A percentile compares a stretch with the other conserved stretches of the same genome.
phyloP scores from a whole-genome alignment of 2,329 filamentous ascomycete species.

The Aschersonia sp. region DNA sequence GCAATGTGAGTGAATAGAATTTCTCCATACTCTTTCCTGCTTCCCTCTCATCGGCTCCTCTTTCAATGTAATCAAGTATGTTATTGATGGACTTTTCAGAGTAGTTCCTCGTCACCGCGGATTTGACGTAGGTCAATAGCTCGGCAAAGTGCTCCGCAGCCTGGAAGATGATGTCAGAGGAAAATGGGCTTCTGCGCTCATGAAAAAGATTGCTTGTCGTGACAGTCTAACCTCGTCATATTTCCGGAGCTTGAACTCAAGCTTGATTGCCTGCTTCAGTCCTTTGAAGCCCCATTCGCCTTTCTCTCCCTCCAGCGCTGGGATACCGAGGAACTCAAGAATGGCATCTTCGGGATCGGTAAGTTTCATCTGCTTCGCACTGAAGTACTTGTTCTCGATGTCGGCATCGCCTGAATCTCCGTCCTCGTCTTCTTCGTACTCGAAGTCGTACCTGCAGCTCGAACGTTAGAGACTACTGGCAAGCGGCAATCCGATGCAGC shows the following conservation, averaged over 20 bases:
- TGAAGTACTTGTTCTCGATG: conserved; percentile 99
- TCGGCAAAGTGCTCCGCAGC: conserved; percentile 87
- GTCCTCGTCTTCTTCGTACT: conserved; percentile 88
- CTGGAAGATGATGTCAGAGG: conserved; percentile 25
- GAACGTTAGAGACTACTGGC: conserved; percentile 4
- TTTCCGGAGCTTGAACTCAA: conserved; percentile 83
- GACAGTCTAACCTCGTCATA: conserved; percentile 55
- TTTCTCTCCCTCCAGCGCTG: conserved; percentile 74
- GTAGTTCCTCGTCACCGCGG: conserved; percentile 92
- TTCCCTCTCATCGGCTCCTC: conserved; percentile 57
- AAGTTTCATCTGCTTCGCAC: conserved; percentile 90
- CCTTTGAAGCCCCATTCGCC: conserved; percentile 99
- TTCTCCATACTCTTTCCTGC: conserved; percentile 74
- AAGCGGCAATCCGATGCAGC: neutral
- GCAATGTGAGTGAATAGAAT: conserved; percentile 86
- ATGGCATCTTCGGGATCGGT: conserved; percentile 81
- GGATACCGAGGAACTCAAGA: conserved; percentile 82
- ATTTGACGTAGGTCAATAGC: conserved; percentile 94
- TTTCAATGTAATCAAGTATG: conserved; percentile 96
- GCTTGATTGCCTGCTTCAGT: conserved; percentile 93
- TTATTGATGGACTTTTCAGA: conserved; percentile 99
- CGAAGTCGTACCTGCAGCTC: conserved; percentile 65
- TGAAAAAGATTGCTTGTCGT: too few species aligned
- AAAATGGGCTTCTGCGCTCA: neutral
- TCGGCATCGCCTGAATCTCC: conserved; percentile 80